Percentiles rank a stretch among this genome's conserved stretches.
These are phyloP conservation scores for Blattamonas nauphoetae DNA, from an alignment of 78 protist species.

Conservation along the genomic window DNA sequence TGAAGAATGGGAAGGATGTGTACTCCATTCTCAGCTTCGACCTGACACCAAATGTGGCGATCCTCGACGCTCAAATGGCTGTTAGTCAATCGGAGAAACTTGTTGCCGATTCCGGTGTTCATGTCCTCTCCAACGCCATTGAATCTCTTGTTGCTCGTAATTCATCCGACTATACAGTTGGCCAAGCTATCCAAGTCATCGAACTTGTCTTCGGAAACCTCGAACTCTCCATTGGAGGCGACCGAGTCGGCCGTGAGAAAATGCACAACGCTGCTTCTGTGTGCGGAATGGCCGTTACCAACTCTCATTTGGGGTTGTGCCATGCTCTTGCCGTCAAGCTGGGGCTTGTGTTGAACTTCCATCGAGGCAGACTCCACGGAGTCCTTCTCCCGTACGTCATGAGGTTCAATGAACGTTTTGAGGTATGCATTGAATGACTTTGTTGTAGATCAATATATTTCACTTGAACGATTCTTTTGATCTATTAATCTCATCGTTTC, in stretches of 20 bases:
- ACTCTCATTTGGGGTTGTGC: conserved; percentile 35
- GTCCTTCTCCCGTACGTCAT: conserved; percentile 18
- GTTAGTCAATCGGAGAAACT: background rate
- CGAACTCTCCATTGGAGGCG: background rate
- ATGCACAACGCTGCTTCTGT: conserved; percentile 38
- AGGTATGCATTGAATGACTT: background rate
- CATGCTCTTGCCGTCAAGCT: conserved; percentile 36
- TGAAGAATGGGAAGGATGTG: background rate
- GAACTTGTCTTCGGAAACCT: conserved; percentile 8
- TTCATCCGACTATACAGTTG: conserved; percentile 3
- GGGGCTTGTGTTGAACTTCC: conserved; percentile 21
- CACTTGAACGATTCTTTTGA: background rate
- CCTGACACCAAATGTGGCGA: conserved; percentile 22
- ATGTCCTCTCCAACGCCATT: conserved; percentile 20
- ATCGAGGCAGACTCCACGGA: conserved; percentile 38
- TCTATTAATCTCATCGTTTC: background rate
- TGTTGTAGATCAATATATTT: background rate
- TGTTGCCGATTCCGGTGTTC: conserved; percentile 23
- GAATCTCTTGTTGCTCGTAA: conserved; percentile 1
- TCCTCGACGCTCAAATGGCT: conserved; percentile 11
- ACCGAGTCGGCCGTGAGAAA: conserved; percentile 11
- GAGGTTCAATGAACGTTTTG: conserved; percentile 12
- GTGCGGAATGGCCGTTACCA: conserved; percentile 45
- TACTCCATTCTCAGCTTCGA: conserved; percentile 15
- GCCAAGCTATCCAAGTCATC: conserved; percentile 3